phyloP scores from a whole-genome alignment of 495 filamentous ascomycete species.

The Penicilliopsis zonata region DNA sequence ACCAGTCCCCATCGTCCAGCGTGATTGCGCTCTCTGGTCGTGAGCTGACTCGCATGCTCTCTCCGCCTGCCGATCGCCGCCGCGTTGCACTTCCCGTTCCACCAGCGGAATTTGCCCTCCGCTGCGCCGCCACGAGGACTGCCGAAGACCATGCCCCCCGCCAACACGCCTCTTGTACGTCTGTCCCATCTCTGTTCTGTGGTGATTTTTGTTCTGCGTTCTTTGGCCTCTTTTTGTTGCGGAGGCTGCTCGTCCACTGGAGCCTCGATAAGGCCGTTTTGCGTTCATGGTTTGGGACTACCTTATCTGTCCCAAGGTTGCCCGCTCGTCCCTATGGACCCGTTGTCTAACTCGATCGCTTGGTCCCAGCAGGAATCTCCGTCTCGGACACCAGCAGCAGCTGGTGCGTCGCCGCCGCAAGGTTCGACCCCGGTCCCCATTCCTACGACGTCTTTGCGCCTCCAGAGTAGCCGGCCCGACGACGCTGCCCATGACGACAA shows the following conservation, averaged over 20 bases:
- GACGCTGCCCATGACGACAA: slow-evolving; percentile 48
- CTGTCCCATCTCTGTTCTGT: neutral
- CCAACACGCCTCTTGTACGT: slow-evolving; percentile 15
- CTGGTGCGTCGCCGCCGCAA: slow-evolving; percentile 14
- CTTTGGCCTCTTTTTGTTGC: too few species aligned
- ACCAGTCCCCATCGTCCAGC: neutral
- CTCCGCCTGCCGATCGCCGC: neutral
- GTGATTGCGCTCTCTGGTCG: too few species aligned
- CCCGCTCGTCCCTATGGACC: neutral
- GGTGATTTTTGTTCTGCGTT: too few species aligned
- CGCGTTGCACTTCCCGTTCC: slow-evolving; percentile 1
- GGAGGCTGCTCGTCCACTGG: too few species aligned
- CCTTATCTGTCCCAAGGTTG: neutral
- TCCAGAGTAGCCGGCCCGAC: slow-evolving; percentile 29
- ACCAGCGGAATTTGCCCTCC: slow-evolving; percentile 1
- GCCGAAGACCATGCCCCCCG: slow-evolving; percentile 18
- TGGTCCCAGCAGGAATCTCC: slow-evolving; percentile 20
- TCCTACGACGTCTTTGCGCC: slow-evolving; percentile 27
- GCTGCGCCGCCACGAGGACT: slow-evolving; percentile 1
- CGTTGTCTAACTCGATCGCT: neutral
- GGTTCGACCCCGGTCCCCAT: slow-evolving; percentile 32
- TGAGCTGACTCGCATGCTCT: neutral
- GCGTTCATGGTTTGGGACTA: slow-evolving; percentile 11
- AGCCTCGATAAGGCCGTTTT: slow-evolving; percentile 1
- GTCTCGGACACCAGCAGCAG: slow-evolving; percentile 12